phyloP scores from a whole-genome alignment of 2,329 filamentous ascomycete genomes.

The Tolypocladium pustulatum region DNA sequence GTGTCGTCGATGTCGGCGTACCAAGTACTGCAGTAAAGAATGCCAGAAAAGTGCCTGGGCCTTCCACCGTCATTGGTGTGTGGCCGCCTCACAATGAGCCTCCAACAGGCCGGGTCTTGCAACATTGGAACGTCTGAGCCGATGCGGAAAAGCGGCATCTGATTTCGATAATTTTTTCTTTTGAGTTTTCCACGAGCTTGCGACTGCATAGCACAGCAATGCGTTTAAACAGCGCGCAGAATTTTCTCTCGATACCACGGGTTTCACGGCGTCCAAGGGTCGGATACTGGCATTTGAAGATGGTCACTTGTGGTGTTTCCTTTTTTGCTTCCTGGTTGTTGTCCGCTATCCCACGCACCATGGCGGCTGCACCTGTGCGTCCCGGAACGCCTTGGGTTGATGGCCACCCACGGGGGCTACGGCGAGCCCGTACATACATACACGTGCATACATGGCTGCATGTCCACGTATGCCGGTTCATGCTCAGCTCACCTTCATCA shows the following conservation, averaged over 20 bases:
- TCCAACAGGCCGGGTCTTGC: neutral
- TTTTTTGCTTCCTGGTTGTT: slow-evolving; percentile 2
- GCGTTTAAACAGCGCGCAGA: slow-evolving; percentile 29
- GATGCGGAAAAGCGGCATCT: neutral
- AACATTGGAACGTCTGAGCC: neutral
- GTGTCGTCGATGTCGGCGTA: slow-evolving; percentile 87
- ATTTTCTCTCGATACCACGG: slow-evolving; percentile 35
- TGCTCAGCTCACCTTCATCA: neutral
- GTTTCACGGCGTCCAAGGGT: slow-evolving; percentile 17
- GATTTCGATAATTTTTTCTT: slow-evolving; percentile 14
- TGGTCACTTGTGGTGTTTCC: slow-evolving; percentile 1
- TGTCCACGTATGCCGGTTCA: neutral
- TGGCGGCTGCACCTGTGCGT: neutral
- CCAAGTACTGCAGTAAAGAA: slow-evolving; percentile 99
- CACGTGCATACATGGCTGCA: neutral
- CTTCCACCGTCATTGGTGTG: slow-evolving; percentile 96
- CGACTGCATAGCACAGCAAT: slow-evolving; percentile 30
- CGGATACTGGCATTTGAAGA: slow-evolving; percentile 11
- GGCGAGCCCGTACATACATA: neutral
- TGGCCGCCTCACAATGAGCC: slow-evolving; percentile 52
- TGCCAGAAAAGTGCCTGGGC: slow-evolving; percentile 99
- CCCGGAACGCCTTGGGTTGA: neutral
- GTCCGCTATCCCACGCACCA: neutral
- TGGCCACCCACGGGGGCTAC: neutral
- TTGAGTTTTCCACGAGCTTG: slow-evolving; percentile 16